Evolutionary conservation across 1,284 basidiomycete species (phyloP).

Genomic region (Ganoderma sinense): DNA sequence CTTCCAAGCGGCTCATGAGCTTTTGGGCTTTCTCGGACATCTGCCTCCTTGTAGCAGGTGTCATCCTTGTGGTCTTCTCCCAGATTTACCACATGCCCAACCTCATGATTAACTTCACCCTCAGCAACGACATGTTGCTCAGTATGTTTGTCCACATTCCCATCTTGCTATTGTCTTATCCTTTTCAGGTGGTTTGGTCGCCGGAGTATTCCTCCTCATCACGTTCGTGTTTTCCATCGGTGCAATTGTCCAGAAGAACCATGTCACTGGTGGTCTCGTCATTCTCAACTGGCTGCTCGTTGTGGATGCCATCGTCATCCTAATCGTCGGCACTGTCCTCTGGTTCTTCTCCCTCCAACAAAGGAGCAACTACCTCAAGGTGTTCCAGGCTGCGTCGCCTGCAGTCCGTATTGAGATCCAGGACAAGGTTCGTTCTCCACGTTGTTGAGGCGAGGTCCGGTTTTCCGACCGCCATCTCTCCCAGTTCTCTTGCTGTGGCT

Average conservation of each 20-base stretch:
- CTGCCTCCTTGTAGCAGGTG: slow-evolving; percentile 72
- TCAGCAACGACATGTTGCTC: slow-evolving; percentile 63
- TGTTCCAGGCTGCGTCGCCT: slow-evolving; percentile 59
- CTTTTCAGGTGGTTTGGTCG: slow-evolving; percentile 66
- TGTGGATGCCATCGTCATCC: slow-evolving; percentile 61
- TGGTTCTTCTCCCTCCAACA: slow-evolving; percentile 84
- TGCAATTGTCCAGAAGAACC: slow-evolving; percentile 74
- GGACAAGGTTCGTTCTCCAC: slow-evolving; percentile 61
- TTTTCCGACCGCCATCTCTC: neutral
- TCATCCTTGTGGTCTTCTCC: slow-evolving; percentile 69
- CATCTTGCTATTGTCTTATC: slow-evolving; percentile 9
- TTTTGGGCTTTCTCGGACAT: slow-evolving; percentile 77
- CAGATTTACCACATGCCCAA: slow-evolving; percentile 72
- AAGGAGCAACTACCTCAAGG: slow-evolving; percentile 65
- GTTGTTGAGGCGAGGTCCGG: neutral
- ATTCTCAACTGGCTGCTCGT: slow-evolving; percentile 79
- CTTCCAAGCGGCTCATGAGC: slow-evolving; percentile 72
- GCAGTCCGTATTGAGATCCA: slow-evolving; percentile 68
- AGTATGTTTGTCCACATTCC: slow-evolving; percentile 50
- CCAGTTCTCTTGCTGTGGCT: slow-evolving; percentile 85
- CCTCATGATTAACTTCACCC: slow-evolving; percentile 73
- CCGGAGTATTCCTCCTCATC: slow-evolving; percentile 73
- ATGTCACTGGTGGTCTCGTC: slow-evolving; percentile 71
- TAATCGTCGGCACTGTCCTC: slow-evolving; percentile 71
- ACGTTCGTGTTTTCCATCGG: slow-evolving; percentile 75